Conservation (phyloP, 345 rosid species). For the Passiflora organensis region DNA sequence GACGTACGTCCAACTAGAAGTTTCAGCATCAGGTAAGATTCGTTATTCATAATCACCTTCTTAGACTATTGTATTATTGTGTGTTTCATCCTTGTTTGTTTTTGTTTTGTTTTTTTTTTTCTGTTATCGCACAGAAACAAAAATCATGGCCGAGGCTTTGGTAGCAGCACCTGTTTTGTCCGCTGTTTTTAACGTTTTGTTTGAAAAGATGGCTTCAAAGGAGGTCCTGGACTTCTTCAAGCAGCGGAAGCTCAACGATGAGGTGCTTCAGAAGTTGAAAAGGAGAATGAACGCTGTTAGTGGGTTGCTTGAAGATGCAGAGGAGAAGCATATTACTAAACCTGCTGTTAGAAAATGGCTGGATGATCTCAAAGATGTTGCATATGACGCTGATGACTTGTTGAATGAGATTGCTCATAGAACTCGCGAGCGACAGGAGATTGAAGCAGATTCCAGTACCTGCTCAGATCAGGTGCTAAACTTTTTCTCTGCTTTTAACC, state of each 20-base stretch:
- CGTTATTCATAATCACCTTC: too few species aligned
- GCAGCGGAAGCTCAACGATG: neutral
- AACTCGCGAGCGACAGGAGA: neutral
- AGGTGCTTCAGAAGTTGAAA: neutral
- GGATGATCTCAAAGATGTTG: neutral
- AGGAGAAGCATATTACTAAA: neutral
- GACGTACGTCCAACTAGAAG: too few species aligned
- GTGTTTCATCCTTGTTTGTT: too few species aligned
- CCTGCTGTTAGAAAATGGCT: neutral
- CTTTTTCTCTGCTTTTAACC: slow-evolving; percentile 1
- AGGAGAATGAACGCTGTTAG: neutral
- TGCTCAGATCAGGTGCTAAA: neutral
- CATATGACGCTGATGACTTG: slow-evolving; percentile 5
- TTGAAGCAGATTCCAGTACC: neutral
- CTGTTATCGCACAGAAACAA: too few species aligned
- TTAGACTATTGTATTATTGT: too few species aligned
- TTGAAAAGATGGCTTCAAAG: neutral
- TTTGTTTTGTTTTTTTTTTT: too few species aligned
- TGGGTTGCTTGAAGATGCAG: slow-evolving; percentile 2
- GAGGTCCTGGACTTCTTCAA: neutral
- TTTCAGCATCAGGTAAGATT: too few species aligned
- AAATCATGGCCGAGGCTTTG: neutral
- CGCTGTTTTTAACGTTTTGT: neutral
- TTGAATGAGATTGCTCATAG: slow-evolving; percentile 7
- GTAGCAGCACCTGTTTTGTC: neutral